Evolutionary conservation across 306 rosid genomes (phyloP).

Genomic region (Pueraria montana): DNA sequence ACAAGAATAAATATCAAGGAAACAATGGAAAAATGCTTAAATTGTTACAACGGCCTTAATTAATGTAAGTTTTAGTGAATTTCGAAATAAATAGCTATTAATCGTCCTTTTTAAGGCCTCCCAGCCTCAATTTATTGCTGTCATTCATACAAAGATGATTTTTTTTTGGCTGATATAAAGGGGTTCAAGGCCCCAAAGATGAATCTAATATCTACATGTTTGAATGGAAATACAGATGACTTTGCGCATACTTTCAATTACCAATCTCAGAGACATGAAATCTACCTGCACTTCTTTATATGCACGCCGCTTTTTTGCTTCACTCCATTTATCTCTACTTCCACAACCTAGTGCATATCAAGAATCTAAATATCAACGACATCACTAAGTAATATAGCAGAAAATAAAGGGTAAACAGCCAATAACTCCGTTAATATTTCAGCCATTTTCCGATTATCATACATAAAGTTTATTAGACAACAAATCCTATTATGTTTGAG

Average conservation of each 20-base stretch:
- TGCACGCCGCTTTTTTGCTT: slow-evolving; percentile 94
- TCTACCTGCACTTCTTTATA: slow-evolving; percentile 93
- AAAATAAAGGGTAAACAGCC: not conserved
- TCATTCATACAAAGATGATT: slow-evolving; percentile 8
- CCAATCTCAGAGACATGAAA: slow-evolving; percentile 28
- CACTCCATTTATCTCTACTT: slow-evolving; percentile 89
- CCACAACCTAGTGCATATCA: slow-evolving; percentile 72
- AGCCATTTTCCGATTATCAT: slow-evolving; percentile 18
- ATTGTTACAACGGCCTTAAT: slow-evolving; percentile 10
- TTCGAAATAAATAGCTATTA: not conserved
- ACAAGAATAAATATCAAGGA: not conserved
- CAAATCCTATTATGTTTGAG: not conserved
- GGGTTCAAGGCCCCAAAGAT: not conserved
- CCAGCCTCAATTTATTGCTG: not conserved
- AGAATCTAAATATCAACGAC: slow-evolving; percentile 39
- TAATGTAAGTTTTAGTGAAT: not conserved
- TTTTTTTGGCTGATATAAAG: too few relatives aligned
- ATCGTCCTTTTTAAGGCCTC: not conserved
- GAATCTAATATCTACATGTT: not conserved
- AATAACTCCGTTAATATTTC: not conserved
- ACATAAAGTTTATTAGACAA: not conserved
- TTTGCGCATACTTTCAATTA: not conserved
- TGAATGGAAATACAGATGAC: not conserved
- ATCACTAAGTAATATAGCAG: slow-evolving; percentile 25
- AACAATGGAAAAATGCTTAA: not conserved